These are phyloP conservation scores for Aspergillus kassunensis DNA, from an alignment of 495 filamentous ascomycete species.

Conservation along the genomic window DNA sequence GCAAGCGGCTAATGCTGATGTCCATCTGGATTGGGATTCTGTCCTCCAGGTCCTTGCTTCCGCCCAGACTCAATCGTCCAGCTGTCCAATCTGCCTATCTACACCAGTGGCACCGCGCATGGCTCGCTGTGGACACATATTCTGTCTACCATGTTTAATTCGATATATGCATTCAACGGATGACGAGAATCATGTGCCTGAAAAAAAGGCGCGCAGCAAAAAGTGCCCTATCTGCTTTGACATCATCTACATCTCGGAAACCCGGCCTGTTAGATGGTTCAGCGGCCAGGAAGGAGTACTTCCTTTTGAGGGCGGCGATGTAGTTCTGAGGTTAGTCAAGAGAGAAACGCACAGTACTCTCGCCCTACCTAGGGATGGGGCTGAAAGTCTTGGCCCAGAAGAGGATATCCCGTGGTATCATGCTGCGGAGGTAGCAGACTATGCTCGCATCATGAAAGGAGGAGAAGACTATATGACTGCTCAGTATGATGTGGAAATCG, in stretches of 20 bases:
- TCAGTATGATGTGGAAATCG: conserved; percentile 75
- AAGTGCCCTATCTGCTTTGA: conserved; percentile 98
- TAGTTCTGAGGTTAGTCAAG: conserved; percentile 80
- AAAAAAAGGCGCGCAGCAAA: conserved; percentile 78
- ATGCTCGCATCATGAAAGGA: conserved; percentile 93
- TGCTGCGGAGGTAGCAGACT: conserved; percentile 89
- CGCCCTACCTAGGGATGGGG: conserved; percentile 79
- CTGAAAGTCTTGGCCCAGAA: conserved; percentile 58
- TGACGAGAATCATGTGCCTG: conserved; percentile 54
- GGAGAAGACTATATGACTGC: conserved; percentile 80
- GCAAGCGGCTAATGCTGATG: conserved; percentile 82
- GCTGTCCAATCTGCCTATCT: conserved; percentile 91
- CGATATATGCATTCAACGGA: conserved; percentile 91
- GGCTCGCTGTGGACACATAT: conserved; percentile 97
- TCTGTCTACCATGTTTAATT: conserved; percentile 89
- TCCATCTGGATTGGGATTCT: conserved; percentile 85
- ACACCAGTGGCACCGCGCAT: conserved; percentile 90
- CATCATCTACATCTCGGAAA: conserved; percentile 78
- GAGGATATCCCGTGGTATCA: conserved; percentile 92
- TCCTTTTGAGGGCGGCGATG: conserved; percentile 79
- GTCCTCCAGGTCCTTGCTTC: conserved; percentile 91
- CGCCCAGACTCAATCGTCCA: conserved; percentile 77
- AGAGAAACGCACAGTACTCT: conserved; percentile 75
- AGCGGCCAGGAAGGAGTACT: conserved; percentile 78
- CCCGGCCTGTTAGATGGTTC: conserved; percentile 88